Evolutionary conservation across 176 grass and related monocot species (phyloP).

Genomic region (Ensete ventricosum): DNA sequence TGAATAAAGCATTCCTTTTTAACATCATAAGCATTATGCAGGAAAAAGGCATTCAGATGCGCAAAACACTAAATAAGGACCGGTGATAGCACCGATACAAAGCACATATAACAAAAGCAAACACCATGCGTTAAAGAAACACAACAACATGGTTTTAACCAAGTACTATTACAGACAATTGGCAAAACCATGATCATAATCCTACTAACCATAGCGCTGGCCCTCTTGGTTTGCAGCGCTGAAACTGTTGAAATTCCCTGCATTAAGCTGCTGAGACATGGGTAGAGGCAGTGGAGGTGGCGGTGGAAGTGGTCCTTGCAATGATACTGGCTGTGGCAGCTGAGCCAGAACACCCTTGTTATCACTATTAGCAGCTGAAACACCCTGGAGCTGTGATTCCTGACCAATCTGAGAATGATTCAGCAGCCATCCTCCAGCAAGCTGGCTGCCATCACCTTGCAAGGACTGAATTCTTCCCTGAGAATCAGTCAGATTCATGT

Average conservation of each 20-base stretch:
- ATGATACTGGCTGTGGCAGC: neutral
- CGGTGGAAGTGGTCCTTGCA: slow-evolving; percentile 1
- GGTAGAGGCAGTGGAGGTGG: slow-evolving; percentile 5
- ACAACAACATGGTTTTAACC: too few relatives aligned
- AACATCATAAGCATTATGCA: too few relatives aligned
- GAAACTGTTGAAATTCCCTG: neutral
- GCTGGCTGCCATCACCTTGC: slow-evolving; percentile 2
- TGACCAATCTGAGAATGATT: slow-evolving; percentile 16
- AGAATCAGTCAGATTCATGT: slow-evolving; percentile 13
- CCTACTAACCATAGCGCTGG: neutral
- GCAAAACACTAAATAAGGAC: neutral
- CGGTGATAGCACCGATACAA: neutral
- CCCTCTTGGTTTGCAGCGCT: neutral
- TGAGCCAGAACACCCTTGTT: slow-evolving; percentile 1
- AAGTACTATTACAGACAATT: neutral
- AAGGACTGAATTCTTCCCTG: slow-evolving; percentile 6
- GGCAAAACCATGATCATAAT: neutral
- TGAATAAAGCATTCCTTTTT: too few relatives aligned
- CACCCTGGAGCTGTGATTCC: slow-evolving; percentile 5
- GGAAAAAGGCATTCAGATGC: neutral
- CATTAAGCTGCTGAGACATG: slow-evolving; percentile 3
- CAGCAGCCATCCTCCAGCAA: neutral
- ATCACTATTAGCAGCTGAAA: slow-evolving; percentile 1
- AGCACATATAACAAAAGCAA: neutral
- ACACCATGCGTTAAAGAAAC: neutral